Conservation (phyloP, 306 rosid genomes). For the Rosa rugosa region DNA sequence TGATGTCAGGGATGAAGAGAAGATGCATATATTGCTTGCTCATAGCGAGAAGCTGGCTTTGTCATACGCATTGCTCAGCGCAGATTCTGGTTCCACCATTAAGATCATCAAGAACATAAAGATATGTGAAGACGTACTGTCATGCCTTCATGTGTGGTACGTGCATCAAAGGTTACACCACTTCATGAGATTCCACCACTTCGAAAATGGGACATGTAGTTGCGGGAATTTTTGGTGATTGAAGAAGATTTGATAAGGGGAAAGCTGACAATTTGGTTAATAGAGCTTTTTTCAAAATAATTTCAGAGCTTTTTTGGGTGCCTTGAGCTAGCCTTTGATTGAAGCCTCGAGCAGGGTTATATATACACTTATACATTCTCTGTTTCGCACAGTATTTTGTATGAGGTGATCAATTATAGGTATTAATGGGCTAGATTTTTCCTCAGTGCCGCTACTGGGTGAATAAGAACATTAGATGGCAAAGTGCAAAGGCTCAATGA, state of each 20-base stretch:
- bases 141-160: conserved; percentile 59
- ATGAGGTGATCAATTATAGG: background rate
- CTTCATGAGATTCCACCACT: conserved; percentile 82
- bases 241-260: background rate
- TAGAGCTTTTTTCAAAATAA: no score
- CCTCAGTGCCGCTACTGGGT: background rate
- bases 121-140: conserved; percentile 64
- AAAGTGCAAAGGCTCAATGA: background rate
- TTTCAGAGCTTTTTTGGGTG: no score
- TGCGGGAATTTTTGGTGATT: conserved; percentile 76
- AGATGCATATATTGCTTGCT: conserved; percentile 44
- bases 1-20: conserved; percentile 51
- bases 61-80: conserved; percentile 57
- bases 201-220: conserved; percentile 67
- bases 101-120: conserved; percentile 85
- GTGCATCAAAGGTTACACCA: conserved; percentile 47
- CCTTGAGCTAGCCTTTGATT: background rate
- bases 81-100: conserved; percentile 51
- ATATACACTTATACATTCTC: no score
- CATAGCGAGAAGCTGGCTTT: conserved; percentile 86
- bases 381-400: background rate
- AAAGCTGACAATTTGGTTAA: background rate
- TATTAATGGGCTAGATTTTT: no score
- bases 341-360: background rate
- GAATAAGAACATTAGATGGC: background rate